Evolutionary conservation across 2,329 filamentous ascomycete genomes (phyloP).

Genomic region (Biscogniauxia sp.): DNA sequence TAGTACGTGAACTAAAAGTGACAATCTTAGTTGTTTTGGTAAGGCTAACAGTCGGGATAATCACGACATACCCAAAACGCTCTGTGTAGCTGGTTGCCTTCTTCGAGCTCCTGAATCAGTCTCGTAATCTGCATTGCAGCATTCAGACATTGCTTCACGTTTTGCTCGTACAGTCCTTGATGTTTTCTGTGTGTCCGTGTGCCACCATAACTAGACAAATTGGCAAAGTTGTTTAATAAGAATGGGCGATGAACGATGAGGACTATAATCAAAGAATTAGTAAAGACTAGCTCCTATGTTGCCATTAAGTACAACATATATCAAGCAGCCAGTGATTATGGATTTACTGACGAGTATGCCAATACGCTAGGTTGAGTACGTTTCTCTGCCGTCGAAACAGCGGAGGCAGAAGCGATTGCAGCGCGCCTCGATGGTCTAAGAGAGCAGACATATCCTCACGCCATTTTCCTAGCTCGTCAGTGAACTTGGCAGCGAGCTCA

Average conservation of each 20-base stretch:
- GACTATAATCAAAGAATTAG: slow-evolving; percentile 3
- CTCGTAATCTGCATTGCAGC: slow-evolving; percentile 39
- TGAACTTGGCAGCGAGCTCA: slow-evolving; percentile 40
- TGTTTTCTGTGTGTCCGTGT: slow-evolving; percentile 10
- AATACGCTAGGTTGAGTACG: slow-evolving; percentile 35
- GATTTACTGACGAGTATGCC: slow-evolving; percentile 25
- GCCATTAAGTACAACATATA: neutral
- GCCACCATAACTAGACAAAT: slow-evolving; percentile 16
- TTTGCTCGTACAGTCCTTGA: slow-evolving; percentile 22
- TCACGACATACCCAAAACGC: slow-evolving; percentile 38
- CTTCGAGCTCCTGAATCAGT: slow-evolving; percentile 39
- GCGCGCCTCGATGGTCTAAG: slow-evolving; percentile 40
- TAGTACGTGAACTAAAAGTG: slow-evolving; percentile 37
- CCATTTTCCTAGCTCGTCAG: slow-evolving; percentile 42
- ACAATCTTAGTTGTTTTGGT: neutral
- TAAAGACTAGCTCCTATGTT: neutral
- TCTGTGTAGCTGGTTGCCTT: slow-evolving; percentile 36
- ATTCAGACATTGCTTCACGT: slow-evolving; percentile 34
- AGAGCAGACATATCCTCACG: slow-evolving; percentile 43
- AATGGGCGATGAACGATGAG: slow-evolving; percentile 35
- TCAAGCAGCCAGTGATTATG: neutral
- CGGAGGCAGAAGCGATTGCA: slow-evolving; percentile 43
- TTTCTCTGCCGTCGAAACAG: slow-evolving; percentile 45
- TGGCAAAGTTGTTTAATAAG: slow-evolving; percentile 29
- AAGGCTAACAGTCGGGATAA: neutral